phyloP scores from a whole-genome alignment of 2,329 filamentous ascomycete species.

The Pseudocercospora vitis region DNA sequence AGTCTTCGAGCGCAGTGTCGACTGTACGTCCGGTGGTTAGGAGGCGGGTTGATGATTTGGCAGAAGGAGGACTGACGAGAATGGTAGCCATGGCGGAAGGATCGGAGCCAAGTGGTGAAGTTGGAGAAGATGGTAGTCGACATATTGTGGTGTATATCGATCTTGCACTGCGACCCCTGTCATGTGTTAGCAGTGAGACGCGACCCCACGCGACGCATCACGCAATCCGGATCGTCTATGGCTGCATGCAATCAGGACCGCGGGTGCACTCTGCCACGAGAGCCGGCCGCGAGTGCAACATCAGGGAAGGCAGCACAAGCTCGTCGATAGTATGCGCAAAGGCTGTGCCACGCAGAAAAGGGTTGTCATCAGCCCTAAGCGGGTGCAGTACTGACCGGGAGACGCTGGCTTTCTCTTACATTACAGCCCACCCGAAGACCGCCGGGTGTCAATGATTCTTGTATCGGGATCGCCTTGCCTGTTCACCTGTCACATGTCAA shows the following conservation, averaged over 20 bases:
- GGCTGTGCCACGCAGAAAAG: not conserved
- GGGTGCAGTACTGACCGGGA: not conserved
- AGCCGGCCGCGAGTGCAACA: not conserved
- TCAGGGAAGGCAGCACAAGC: not conserved
- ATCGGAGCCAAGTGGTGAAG: not conserved
- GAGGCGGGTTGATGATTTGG: not conserved
- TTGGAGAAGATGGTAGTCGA: not conserved
- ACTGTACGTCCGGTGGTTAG: constrained; percentile 1
- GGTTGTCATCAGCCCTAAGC: not conserved
- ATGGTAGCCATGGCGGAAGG: not conserved
- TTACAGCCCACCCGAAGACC: not conserved
- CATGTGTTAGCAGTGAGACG: not conserved
- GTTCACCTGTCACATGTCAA: no score
- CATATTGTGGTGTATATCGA: not conserved
- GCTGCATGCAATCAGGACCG: not conserved
- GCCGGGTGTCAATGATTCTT: not conserved
- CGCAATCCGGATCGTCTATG: not conserved
- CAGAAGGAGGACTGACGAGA: constrained; percentile 5
- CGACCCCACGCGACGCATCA: not conserved
- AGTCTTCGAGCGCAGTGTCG: constrained; percentile 12
- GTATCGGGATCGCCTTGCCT: not conserved
- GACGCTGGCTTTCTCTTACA: not conserved
- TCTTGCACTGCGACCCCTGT: not conserved
- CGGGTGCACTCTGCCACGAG: not conserved
- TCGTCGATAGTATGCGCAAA: not conserved